Evolutionary conservation across 2,329 filamentous ascomycete genomes (phyloP), one percentile per base, ranked within the genome.

Genomic region (Arthroderma uncinatum): DNA sequence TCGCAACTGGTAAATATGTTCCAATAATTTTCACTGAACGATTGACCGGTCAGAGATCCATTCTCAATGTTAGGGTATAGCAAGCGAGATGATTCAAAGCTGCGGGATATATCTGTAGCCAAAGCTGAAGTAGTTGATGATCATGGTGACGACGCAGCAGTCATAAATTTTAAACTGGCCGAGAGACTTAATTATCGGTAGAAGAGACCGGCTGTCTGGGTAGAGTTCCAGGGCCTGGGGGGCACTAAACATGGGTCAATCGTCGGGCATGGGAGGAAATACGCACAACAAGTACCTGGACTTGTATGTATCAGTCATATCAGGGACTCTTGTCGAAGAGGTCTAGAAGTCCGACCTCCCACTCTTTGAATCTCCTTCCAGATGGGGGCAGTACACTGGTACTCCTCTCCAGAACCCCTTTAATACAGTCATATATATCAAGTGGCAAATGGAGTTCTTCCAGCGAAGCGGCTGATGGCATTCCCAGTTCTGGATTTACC

Each of bases 301-400:
- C n/a, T 42, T 42, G 39, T 19, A 42, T 42, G 19, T 42, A 23
- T 19, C 7, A 42, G 6, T 21, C 16, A 19, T 10, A 21, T 42
- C 39, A 42, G 39, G 39, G 9, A 21, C 7, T n/a, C 25, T 57
- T 53, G 33, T 59, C 59, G 44, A 50, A 58, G 9, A 79, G 68
- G 64, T 75, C 70, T 62, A 82, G 62, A 23, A 82, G 60, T 2
- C 77, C 78, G 10, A 82, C 78, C 9, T 74, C 69, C 80, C 80
- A 83, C 19, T 77, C 77, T 59, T 75, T 73, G 64, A 82, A 82
- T 25, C 56, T 71, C 59, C 76, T 72, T 21, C 78, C 77, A n/a
- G 71, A 73, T 2, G 59, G 61, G 0, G 80, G 80, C 9, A 83
- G 65, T 61, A 79, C 67, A 2, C 62, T 55, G 52, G 74, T 74